Conservation (phyloP, 2,329 filamentous ascomycete species). For the Trichophyton equinum region DNA sequence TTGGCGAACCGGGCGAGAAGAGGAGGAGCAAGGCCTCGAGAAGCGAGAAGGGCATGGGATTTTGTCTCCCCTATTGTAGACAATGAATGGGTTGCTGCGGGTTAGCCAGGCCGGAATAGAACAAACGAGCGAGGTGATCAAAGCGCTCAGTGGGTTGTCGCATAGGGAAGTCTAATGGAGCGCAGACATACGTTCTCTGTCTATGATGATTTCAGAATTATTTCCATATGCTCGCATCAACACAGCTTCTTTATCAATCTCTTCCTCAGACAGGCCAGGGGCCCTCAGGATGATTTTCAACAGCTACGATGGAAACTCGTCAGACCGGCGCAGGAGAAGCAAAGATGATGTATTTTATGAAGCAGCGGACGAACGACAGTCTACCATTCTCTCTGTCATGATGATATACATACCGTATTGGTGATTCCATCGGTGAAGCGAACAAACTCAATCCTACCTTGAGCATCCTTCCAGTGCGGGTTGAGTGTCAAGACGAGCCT, state of each 20-base stretch:
- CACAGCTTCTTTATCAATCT: slow-evolving; percentile 73
- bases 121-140: too few species aligned
- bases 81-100: slow-evolving; percentile 7
- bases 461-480: slow-evolving; percentile 66
- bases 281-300: slow-evolving; percentile 39
- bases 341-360: background rate
- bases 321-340: slow-evolving; percentile 2
- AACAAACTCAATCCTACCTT: slow-evolving; percentile 67
- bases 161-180: background rate
- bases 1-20: slow-evolving; percentile 89
- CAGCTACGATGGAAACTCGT: slow-evolving; percentile 25
- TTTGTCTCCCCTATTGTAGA: slow-evolving; percentile 42
- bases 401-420: slow-evolving; percentile 55
- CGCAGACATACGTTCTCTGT: slow-evolving; percentile 64
- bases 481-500: slow-evolving; percentile 65
- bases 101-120: background rate
- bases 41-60: slow-evolving; percentile 75
- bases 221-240: slow-evolving; percentile 88
- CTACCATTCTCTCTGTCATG: background rate
- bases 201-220: slow-evolving; percentile 88
- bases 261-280: slow-evolving; percentile 57
- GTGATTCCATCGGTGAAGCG: slow-evolving; percentile 97
- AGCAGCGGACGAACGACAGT: background rate
- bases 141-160: too few species aligned
- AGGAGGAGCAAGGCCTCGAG: slow-evolving; percentile 67